phyloP scores from a whole-genome alignment of 1,284 basidiomycete species.

The Ustilago trichophora region DNA sequence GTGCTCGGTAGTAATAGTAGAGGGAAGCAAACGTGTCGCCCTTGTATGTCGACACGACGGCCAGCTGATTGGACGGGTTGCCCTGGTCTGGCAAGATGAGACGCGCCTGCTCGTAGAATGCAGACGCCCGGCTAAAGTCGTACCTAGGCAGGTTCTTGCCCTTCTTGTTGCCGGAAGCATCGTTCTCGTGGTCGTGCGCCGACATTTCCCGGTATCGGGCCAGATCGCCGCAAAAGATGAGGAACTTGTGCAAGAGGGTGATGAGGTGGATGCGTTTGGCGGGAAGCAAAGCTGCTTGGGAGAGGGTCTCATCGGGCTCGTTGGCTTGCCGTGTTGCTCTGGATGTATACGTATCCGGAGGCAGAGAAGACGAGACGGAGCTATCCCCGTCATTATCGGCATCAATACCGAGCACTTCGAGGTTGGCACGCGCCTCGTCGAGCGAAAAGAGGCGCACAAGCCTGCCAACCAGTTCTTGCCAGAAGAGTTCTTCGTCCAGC shows the following conservation, averaged over 20 bases:
- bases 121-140: conserved; percentile 55
- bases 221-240: conserved; percentile 92
- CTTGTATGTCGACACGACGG: conserved; percentile 86
- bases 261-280: conserved; percentile 50
- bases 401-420: conserved; percentile 49
- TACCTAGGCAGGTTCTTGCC: conserved; percentile 14
- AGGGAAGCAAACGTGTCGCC: conserved; percentile 80
- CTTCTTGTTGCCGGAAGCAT: conserved; percentile 11
- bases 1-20: conserved; percentile 88
- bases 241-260: conserved; percentile 79
- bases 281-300: conserved; percentile 43
- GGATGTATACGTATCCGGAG: conserved; percentile 33
- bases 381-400: conserved; percentile 40
- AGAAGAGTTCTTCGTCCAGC: conserved; percentile 54
- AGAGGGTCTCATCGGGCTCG: conserved; percentile 40
- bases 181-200: conserved; percentile 28
- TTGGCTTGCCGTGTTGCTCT: conserved; percentile 28
- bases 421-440: conserved; percentile 49
- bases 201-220: conserved; percentile 92
- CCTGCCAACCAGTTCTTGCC: conserved; percentile 54
- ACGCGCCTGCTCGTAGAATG: conserved; percentile 60
- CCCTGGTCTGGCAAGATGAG: conserved; percentile 59
- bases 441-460: conserved; percentile 56
- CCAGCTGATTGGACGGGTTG: conserved; percentile 93
- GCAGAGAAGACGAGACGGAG: conserved; percentile 30